A percentile compares a stretch with the other conserved stretches of the same genome.
phyloP scores from a whole-genome alignment of 2,329 filamentous ascomycete genomes.

The Lizonia empirigonia region DNA sequence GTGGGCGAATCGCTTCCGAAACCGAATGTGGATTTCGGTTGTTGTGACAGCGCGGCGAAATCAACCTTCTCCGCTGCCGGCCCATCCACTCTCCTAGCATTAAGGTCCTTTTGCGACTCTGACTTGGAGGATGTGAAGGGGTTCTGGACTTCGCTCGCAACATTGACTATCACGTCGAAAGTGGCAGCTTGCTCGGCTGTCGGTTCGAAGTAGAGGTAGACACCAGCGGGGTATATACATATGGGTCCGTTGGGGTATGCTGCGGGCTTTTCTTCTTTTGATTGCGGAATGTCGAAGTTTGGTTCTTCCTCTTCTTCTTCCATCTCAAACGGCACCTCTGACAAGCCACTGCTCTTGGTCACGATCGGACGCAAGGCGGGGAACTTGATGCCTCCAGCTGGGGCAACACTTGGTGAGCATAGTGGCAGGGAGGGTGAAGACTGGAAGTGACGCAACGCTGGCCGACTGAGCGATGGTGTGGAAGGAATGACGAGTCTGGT shows the following conservation, averaged over 20 bases:
- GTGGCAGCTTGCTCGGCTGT: conserved; percentile 75
- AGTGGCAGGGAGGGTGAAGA: conserved; percentile 66
- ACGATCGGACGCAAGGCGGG: conserved; percentile 48
- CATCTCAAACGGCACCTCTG: conserved; percentile 71
- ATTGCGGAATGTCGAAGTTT: conserved; percentile 62
- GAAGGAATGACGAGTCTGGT: conserved; percentile 64
- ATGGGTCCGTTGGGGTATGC: conserved; percentile 83
- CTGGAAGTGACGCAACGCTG: conserved; percentile 63
- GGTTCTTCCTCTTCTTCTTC: conserved; percentile 69
- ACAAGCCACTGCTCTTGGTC: conserved; percentile 45
- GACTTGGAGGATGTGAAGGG: conserved; percentile 61
- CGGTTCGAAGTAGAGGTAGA: conserved; percentile 81
- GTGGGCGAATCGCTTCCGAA: conserved; percentile 50
- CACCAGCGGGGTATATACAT: conserved; percentile 77
- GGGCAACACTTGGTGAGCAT: conserved; percentile 57
- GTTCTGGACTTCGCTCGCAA: conserved; percentile 80
- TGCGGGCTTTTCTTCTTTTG: conserved; percentile 72
- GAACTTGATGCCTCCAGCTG: conserved; percentile 58
- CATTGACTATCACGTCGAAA: conserved; percentile 85
- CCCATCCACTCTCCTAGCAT: conserved; percentile 43
- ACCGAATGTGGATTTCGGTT: conserved; percentile 32
- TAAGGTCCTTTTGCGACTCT: conserved; percentile 43
- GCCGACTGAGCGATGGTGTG: conserved; percentile 60
- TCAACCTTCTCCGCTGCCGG: conserved; percentile 45
- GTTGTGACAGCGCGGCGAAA: conserved; percentile 41